Base-by-base conservation (phyloP, 179 eudicot genomes). In the Patellifolia procumbens region DNA sequence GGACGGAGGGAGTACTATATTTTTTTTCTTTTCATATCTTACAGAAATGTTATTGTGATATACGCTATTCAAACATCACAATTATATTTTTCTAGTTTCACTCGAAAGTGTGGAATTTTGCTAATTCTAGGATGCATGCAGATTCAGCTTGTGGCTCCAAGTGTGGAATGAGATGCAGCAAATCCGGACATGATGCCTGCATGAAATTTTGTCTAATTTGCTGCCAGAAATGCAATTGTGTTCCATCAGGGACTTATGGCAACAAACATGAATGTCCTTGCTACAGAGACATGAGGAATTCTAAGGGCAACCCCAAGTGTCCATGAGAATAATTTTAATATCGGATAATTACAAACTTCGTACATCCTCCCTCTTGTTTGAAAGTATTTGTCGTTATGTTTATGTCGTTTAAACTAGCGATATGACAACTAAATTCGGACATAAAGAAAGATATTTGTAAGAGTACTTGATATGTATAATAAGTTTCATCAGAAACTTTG, bases 181-280 rank as follows among this genome's bases (percentile, higher is more conserved):
- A 53, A 22, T 83, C 91, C 17, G 85, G 73, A 34, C 64, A 72
- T 16, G 78, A 72, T 0, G 76, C 74, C 10, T 88, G 91, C 78
- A 32, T 82, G 74, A 84, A 34, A 34, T 75, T 74, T 74, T 88
- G 91, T 78, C 20, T 59, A 6, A 52, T 83, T 9, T 86, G 89
- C 39, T 86, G 89, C 71, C 37, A 37, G 34, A 79, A 79, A 69
- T 88, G 91, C 85, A 67, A 81, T n/a, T 88, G 91, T 81, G 91
- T 86, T 45, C 89, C 91, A 67, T 78, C 89, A 1, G 85, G 88
- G 32, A 83, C 84, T 0, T 67, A 42, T 26, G 89, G 87, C 9
- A 83, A 82, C 81, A 84, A 84, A 74, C 84, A 87, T 8, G 81
- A 84, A 37, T 88, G 91, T 55, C 88, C 89, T 53, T 88, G 91